Base-by-base conservation (phyloP, 2,329 filamentous ascomycete species). In the Aspergillus ochraceoroseus region DNA sequence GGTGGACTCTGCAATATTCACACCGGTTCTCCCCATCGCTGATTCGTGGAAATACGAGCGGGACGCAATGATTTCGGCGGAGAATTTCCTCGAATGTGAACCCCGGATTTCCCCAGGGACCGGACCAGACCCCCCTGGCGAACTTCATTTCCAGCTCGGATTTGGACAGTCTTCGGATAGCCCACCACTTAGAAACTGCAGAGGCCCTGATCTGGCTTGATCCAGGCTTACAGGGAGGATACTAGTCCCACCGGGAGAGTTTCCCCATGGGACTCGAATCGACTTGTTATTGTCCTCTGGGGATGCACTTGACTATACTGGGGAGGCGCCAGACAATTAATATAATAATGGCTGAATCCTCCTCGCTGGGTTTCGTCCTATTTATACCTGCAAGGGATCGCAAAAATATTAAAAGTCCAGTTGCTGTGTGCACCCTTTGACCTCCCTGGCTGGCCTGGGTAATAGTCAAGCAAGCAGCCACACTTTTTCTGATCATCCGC, bases 51-150 rank as follows among this genome's bases (percentile, higher is more conserved):
- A 59, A 48, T 19, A 13, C 7, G 12, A 26, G 15, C 30, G 19
- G 14, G 38, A 13, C 23, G 14, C 25, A n/a, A 30, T 31, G n/a
- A 31, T 33, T 31, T 33, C 48, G 46, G 48, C 38, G 47, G 40
- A 56, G 55, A 55, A 59, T 52, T 57, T 59, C 57, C 57, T 59
- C 55, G 55, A 59, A 59, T 58, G 52, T 49, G 47, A 48, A 50
- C 53, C 51, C 45, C 44, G 31, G 34, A 38, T 48, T 57, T 51
- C 53, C 52, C 53, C 51, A 49, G 44, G 41, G 43, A 28, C 39
- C 13, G 23, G 18, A 14, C 41, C 27, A 26, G 19, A 12, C 19
- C 23, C 28, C 22, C 18, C 23, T 27, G 38, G 19, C 13, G 22
- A 25, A 26, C 19, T 7, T 30, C 29, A 26, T 28, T 23, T 15